phyloP scores from a whole-genome alignment of 495 filamentous ascomycete species.

The Thozetella sp. region DNA sequence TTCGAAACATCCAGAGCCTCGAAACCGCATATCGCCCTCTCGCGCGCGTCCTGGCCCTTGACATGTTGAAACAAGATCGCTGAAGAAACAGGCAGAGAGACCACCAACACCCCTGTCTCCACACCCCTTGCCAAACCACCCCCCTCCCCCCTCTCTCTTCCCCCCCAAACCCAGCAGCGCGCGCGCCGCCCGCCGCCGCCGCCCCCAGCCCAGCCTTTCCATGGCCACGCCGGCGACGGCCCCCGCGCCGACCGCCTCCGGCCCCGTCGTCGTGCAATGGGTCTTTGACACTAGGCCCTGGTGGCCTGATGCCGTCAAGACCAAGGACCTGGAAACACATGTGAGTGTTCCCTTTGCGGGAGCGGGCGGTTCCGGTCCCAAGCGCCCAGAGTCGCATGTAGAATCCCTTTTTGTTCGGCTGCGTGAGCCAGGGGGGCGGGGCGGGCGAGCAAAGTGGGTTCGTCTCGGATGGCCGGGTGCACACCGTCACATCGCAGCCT shows the following conservation, averaged over 20 bases:
- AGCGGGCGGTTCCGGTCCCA: background rate
- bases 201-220: background rate
- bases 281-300: conserved; percentile 46
- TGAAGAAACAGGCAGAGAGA: background rate
- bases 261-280: conserved; percentile 38
- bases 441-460: background rate
- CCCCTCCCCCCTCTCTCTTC: background rate
- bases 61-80: conserved; percentile 1
- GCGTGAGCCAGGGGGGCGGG: background rate
- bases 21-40: background rate
- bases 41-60: no score
- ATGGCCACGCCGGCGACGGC: conserved; percentile 4
- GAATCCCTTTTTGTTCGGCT: background rate
- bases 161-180: no score
- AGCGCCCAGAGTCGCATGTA: background rate
- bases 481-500: background rate
- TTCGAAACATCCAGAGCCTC: background rate
- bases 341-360: conserved; percentile 24
- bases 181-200: background rate
- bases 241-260: background rate
- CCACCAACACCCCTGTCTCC: no score
- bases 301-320: conserved; percentile 40
- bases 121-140: no score
- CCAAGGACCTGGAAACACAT: conserved; percentile 36
- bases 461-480: background rate